Evolutionary conservation across 768 basidiomycete species (phyloP).

Genomic region (Suillus lakei): DNA sequence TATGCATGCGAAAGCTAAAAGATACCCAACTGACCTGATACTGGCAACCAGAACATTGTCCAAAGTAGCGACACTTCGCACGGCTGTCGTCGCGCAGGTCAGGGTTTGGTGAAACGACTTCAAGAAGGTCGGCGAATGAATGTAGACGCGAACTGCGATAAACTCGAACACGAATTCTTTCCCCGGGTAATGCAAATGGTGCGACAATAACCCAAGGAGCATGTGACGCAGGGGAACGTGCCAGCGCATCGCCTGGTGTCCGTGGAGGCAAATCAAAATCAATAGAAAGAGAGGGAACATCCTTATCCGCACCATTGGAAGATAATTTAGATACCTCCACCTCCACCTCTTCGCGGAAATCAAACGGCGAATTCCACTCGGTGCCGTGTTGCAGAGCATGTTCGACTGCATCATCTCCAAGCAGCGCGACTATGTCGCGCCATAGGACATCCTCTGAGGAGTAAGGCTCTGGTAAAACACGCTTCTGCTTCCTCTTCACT

Average conservation of each 20-base stretch:
- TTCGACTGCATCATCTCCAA: constrained; percentile 65
- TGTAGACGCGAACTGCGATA: constrained; percentile 73
- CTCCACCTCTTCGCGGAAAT: constrained; percentile 63
- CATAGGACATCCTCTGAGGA: constrained; percentile 78
- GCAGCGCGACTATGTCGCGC: constrained; percentile 67
- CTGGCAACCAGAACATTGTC: constrained; percentile 90
- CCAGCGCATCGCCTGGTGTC: constrained; percentile 68
- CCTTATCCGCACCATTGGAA: constrained; percentile 54
- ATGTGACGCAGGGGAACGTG: constrained; percentile 48
- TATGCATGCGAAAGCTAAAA: not conserved
- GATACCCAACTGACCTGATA: constrained; percentile 65
- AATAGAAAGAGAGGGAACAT: not conserved
- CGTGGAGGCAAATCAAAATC: not conserved
- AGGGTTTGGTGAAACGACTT: constrained; percentile 64
- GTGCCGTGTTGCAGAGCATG: constrained; percentile 49
- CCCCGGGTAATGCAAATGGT: constrained; percentile 86
- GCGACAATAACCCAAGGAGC: constrained; percentile 82
- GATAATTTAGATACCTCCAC: constrained; percentile 68
- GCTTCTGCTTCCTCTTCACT: constrained; percentile 13
- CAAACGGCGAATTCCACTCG: constrained; percentile 65
- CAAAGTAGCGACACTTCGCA: constrained; percentile 87
- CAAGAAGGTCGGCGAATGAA: constrained; percentile 77
- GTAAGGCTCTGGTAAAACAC: constrained; percentile 50
- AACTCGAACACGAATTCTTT: constrained; percentile 73
- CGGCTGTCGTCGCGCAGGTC: constrained; percentile 67